Evolutionary conservation across 306 rosid species (phyloP).

Genomic region (Coriaria nepalensis): DNA sequence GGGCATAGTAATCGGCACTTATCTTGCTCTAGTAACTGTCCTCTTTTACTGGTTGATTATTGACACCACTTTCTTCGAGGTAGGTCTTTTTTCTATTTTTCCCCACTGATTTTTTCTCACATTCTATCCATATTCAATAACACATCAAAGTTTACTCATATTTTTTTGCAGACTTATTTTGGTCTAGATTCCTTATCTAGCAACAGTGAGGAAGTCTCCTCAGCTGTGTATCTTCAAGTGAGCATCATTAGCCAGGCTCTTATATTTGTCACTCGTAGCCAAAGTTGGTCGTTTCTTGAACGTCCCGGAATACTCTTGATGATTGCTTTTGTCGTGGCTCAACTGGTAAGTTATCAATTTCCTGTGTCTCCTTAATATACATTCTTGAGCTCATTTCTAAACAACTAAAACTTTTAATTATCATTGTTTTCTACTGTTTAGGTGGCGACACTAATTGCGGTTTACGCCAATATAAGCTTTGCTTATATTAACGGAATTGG

Average conservation of each 20-base stretch:
- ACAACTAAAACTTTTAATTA: neutral
- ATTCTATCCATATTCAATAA: too few species aligned
- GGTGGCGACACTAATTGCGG: conserved; percentile 84
- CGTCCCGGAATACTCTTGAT: conserved; percentile 64
- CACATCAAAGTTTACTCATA: conserved; percentile 3
- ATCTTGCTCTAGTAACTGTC: conserved; percentile 69
- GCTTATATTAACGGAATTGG: conserved; percentile 63
- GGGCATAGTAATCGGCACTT: conserved; percentile 70
- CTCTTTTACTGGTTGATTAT: conserved; percentile 55
- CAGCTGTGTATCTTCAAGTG: conserved; percentile 71
- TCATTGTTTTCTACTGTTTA: conserved; percentile 13
- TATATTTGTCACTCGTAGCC: conserved; percentile 73
- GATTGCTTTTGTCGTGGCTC: conserved; percentile 73
- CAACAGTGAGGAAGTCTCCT: conserved; percentile 44
- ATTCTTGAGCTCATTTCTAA: neutral
- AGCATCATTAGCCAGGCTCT: conserved; percentile 89
- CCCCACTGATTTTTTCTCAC: too few species aligned
- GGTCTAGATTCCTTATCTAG: conserved; percentile 40
- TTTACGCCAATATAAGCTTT: conserved; percentile 64
- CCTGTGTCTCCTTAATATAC: neutral
- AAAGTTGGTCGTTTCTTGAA: conserved; percentile 62
- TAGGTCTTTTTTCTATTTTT: conserved; percentile 9
- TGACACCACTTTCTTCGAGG: conserved; percentile 66
- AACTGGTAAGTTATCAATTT: conserved; percentile 34
- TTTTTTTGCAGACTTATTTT: conserved; percentile 44